These are phyloP conservation scores for Metschnikowia amazonensis DNA, from an alignment of 805 yeast genomes.

Conservation along the genomic window DNA sequence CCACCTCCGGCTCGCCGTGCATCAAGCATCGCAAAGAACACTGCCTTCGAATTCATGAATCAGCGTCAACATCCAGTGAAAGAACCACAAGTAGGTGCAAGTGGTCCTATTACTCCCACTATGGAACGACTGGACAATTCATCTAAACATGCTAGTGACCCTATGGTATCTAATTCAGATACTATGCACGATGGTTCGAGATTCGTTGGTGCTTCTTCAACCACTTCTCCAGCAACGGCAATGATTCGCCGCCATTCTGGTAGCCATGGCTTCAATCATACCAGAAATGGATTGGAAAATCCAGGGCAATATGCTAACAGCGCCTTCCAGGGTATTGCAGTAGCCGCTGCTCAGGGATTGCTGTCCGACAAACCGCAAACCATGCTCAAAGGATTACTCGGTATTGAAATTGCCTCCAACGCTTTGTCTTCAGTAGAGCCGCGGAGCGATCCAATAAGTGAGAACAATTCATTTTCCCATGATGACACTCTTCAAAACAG, in stretches of 20 bases:
- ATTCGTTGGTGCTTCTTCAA: neutral
- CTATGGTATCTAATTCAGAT: neutral
- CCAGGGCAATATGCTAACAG: neutral
- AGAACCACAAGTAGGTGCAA: neutral
- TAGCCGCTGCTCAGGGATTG: neutral
- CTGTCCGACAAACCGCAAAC: neutral
- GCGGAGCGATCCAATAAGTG: neutral
- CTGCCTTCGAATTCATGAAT: constrained; percentile 14
- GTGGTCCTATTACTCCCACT: neutral
- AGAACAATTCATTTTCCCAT: neutral
- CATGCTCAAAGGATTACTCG: constrained; percentile 10
- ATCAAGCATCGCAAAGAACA: constrained; percentile 19
- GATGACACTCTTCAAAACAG: constrained; percentile 4
- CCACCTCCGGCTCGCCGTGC: constrained; percentile 5
- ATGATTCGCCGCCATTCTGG: neutral
- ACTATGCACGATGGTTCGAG: neutral
- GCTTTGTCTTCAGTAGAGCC: neutral
- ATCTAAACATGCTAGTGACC: neutral
- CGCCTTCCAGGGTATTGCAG: neutral
- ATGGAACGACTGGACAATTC: neutral
- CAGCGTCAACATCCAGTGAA: neutral
- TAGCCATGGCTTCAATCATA: neutral
- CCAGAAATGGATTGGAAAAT: neutral
- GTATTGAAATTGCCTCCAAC: constrained; percentile 2
- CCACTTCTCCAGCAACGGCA: neutral